phyloP scores from a whole-genome alignment of 169 alveolate species.

The Theileria parva region DNA sequence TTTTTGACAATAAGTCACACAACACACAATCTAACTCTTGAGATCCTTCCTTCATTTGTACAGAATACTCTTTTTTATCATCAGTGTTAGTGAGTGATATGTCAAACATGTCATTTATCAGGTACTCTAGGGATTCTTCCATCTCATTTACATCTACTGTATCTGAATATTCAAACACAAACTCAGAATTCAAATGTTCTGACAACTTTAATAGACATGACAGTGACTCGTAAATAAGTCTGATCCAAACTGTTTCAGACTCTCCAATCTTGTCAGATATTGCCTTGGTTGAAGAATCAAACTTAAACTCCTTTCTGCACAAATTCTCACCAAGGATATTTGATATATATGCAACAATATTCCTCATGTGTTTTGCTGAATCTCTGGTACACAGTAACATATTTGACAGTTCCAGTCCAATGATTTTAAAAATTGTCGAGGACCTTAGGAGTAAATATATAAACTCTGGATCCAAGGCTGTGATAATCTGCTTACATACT shows the following conservation, averaged over 20 bases:
- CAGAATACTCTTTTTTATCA: slow-evolving; percentile 5
- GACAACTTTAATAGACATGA: slow-evolving; percentile 5
- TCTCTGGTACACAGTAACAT: background rate
- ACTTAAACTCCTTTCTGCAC: background rate
- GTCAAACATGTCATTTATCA: slow-evolving; percentile 56
- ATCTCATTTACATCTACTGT: slow-evolving; percentile 22
- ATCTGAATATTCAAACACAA: background rate
- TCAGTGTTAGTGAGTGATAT: background rate
- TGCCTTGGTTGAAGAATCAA: slow-evolving; percentile 29
- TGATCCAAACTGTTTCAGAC: background rate
- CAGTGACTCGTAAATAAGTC: slow-evolving; percentile 35
- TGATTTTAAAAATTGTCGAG: slow-evolving; percentile 26
- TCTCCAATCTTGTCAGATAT: slow-evolving; percentile 9
- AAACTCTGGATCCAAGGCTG: slow-evolving; percentile 60
- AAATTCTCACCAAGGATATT: background rate
- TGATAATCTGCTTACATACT: slow-evolving; percentile 10
- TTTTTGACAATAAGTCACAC: slow-evolving; percentile 15
- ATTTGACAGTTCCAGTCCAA: slow-evolving; percentile 21
- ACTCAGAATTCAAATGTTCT: background rate
- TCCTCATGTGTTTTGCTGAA: slow-evolving; percentile 41
- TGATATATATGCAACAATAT: slow-evolving; percentile 18
- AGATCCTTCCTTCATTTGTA: background rate
- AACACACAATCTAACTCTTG: slow-evolving; percentile 18
- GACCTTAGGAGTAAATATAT: slow-evolving; percentile 42
- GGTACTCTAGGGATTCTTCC: slow-evolving; percentile 32